Percentiles rank a stretch among this genome's conserved stretches.
phyloP scores from a whole-genome alignment of 2,329 filamentous ascomycete genomes.

The Penicillium freii region DNA sequence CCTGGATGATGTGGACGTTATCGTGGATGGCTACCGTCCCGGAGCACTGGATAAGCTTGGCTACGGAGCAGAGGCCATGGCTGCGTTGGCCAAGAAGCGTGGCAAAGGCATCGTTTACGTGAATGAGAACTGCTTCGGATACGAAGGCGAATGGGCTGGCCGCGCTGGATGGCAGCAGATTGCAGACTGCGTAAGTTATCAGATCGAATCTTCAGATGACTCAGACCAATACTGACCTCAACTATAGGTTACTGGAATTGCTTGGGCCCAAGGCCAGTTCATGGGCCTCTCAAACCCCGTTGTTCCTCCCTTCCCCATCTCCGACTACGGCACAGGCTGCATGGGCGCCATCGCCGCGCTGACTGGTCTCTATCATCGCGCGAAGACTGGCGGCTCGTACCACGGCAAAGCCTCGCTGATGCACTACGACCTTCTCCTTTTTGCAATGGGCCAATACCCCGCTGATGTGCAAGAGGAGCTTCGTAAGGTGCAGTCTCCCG shows the following conservation, averaged over 20 bases:
- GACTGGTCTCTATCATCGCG: constrained; percentile 61
- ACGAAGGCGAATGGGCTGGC: constrained; percentile 60
- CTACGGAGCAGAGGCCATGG: constrained; percentile 58
- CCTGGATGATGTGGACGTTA: constrained; percentile 61
- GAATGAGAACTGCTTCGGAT: constrained; percentile 72
- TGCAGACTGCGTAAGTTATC: constrained; percentile 59
- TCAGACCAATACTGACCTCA: background rate
- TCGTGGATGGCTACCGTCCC: constrained; percentile 69
- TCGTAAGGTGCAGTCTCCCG: constrained; percentile 48
- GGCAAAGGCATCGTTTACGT: constrained; percentile 67
- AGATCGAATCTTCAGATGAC: background rate
- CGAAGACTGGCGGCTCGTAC: constrained; percentile 64
- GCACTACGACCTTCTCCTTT: constrained; percentile 67
- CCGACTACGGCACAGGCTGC: constrained; percentile 68
- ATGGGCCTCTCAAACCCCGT: constrained; percentile 41
- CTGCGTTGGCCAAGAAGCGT: constrained; percentile 54
- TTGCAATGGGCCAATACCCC: constrained; percentile 59
- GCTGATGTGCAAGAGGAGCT: constrained; percentile 54
- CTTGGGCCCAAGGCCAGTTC: constrained; percentile 45
- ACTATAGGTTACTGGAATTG: constrained; percentile 41
- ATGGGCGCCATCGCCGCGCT: constrained; percentile 68
- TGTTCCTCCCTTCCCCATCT: constrained; percentile 53
- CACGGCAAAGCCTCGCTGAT: constrained; percentile 62
- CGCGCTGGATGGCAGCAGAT: constrained; percentile 72
- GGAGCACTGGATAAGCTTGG: constrained; percentile 64